A percentile compares a stretch with the other conserved stretches of the same genome.
phyloP scores from a whole-genome alignment of 2,329 filamentous ascomycete species.

The Ophiocordyceps camponoti-saundersi region DNA sequence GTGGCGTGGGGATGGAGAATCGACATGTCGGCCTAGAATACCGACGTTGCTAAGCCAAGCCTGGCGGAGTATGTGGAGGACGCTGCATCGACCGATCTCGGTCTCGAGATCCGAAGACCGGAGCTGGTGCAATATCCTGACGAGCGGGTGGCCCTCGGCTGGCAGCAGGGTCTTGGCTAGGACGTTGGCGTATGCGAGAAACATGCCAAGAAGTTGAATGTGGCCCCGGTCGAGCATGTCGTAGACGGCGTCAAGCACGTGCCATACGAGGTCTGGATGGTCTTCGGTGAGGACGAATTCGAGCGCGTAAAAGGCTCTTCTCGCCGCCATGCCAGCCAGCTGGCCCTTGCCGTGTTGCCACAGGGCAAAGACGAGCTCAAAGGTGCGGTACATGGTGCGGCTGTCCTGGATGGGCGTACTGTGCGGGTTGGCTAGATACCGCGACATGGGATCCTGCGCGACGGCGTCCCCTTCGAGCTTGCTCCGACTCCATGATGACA shows the following conservation, averaged over 20 bases:
- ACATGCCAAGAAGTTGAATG: slow-evolving; percentile 15
- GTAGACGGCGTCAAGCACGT: slow-evolving; percentile 19
- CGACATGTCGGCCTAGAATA: slow-evolving; percentile 14
- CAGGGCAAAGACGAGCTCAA: slow-evolving; percentile 19
- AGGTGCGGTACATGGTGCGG: slow-evolving; percentile 21
- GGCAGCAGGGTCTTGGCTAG: slow-evolving; percentile 13
- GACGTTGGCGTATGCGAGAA: slow-evolving; percentile 14
- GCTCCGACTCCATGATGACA: slow-evolving; percentile 16
- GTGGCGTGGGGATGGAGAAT: slow-evolving; percentile 10
- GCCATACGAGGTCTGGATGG: slow-evolving; percentile 20
- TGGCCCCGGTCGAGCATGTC: slow-evolving; percentile 19
- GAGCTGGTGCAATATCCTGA: slow-evolving; percentile 15
- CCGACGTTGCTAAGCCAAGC: slow-evolving; percentile 20
- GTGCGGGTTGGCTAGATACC: slow-evolving; percentile 16
- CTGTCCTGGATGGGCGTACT: slow-evolving; percentile 19
- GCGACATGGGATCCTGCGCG: slow-evolving; percentile 17
- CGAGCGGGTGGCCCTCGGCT: slow-evolving; percentile 13
- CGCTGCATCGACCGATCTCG: slow-evolving; percentile 12
- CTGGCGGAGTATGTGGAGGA: slow-evolving; percentile 16
- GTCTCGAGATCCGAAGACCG: slow-evolving; percentile 13
- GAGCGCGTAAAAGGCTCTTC: slow-evolving; percentile 17
- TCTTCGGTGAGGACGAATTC: slow-evolving; percentile 19
- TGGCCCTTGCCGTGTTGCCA: slow-evolving; percentile 18
- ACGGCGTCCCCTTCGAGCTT: slow-evolving; percentile 14
- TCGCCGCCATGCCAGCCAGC: slow-evolving; percentile 18